Conservation (phyloP, 345 rosid genomes). For the Salix koriyanagi region DNA sequence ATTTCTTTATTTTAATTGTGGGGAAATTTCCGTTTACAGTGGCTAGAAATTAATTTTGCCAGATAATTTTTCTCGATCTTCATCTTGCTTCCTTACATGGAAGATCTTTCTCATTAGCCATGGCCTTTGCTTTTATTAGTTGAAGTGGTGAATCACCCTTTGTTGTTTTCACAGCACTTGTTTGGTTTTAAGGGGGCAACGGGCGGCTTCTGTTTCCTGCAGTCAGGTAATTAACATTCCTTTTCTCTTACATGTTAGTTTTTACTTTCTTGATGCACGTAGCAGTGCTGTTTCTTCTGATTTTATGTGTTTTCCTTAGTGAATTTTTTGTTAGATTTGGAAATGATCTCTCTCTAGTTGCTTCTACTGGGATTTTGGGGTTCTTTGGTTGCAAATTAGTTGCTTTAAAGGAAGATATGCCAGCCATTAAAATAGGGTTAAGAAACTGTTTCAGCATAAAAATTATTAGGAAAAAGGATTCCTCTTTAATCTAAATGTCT, state of each 20-base stretch:
- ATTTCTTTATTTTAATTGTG: neutral
- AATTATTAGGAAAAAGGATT: neutral
- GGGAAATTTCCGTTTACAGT: slow-evolving; percentile 13
- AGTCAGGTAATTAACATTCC: slow-evolving; percentile 19
- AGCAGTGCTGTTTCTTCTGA: slow-evolving; percentile 4
- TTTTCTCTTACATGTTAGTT: slow-evolving; percentile 1
- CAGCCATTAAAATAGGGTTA: neutral
- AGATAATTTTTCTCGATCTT: slow-evolving; percentile 15
- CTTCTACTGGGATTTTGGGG: neutral
- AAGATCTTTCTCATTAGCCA: slow-evolving; percentile 7
- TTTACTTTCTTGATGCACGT: neutral
- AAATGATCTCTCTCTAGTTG: neutral
- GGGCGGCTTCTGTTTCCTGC: slow-evolving; percentile 3
- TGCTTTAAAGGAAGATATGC: slow-evolving; percentile 1
- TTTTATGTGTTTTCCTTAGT: slow-evolving; percentile 23
- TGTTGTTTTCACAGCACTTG: slow-evolving; percentile 7
- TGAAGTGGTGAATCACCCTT: neutral
- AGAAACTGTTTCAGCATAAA: slow-evolving; percentile 1
- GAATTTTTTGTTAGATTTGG: slow-evolving; percentile 5
- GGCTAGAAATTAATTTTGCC: slow-evolving; percentile 18
- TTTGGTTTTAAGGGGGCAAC: slow-evolving; percentile 17
- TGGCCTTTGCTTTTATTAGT: neutral
- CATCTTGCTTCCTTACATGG: slow-evolving; percentile 9
- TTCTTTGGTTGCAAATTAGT: neutral
- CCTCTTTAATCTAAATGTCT: neutral